Evolutionary conservation across 768 basidiomycete genomes (phyloP), one percentile per base, ranked within the genome.

Genomic region (Mycena latifolia): DNA sequence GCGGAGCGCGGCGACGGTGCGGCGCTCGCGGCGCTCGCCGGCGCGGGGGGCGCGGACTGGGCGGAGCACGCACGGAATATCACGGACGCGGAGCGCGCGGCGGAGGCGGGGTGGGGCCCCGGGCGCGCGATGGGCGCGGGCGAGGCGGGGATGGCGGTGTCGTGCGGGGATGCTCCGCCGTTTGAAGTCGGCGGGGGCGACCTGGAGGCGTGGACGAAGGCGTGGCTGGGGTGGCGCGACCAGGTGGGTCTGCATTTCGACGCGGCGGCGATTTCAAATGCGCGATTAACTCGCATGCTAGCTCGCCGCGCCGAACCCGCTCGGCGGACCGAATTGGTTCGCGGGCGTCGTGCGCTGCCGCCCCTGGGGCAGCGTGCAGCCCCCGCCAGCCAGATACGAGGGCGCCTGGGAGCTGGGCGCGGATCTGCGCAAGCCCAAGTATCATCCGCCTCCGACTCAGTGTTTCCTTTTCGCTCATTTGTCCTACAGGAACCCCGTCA

Each of bases 161-260:
- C 59, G 14, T 69, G 67, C 18, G 67, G 67, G 1, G 67, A 69
- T 27, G 67, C 67, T 5, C 67, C 62, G 27, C 35, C 67, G n/a
- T 55, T 51, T 17, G 56, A 47, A 48, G 33, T 64, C 6, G 41
- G 53, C 0, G 18, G 28, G 5, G 57, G 43, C 14, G 64, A 66
- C n/a, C 20, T 5, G 45, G 65, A 60, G 31, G 37, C 22, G 15
- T 69, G 67, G 67, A 69, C 66, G 27, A 25, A 46, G 39, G 29
- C n/a, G 54, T 67, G 66, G 66, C 11, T 67, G 50, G 51, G 35
- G 7, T 67, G 66, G 66, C 29, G 60, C 3, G 50, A 67, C 35
- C 48, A 63, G 61, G 66, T 63, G 27, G 17, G 66, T 45, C 10
- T 35, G 33, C 8, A 7, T 35, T 6, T 35, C 14, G 33, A 7